Base-by-base conservation (phyloP, 73 alveolate species). In the Stentor coeruleus region DNA sequence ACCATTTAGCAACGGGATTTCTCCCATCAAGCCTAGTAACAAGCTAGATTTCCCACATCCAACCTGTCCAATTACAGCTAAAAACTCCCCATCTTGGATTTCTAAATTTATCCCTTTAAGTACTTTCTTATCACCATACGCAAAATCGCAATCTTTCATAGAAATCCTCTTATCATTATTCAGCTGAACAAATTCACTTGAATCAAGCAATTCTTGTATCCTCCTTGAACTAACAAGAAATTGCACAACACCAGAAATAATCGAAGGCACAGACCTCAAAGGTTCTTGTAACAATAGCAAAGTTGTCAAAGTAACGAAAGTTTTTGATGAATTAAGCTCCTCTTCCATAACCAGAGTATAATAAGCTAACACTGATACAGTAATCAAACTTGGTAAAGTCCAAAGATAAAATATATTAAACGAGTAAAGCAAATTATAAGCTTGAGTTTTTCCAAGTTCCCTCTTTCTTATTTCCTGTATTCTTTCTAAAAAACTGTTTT, bases 21-120 rank as follows among this genome's bases (percentile, higher is more conserved):
- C 98, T 79, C 81, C 91, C 59, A 93, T 83, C 81, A 93, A 79
- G 2, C 93, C 90, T 72, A 86, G 59, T 11, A 93, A 87, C 35
- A 93, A 80, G 31, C 95, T 76, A 41, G 98, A 82, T 81, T 93
- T 93, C 35, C 97, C 97, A 35, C 88, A 81, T 33, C 99, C 99
- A 3, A 94, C 96, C 81, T 85, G 95, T 77, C 99, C 99, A 15
- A 97, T 86, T 36, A 97, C 89, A 57, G 92, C 94, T 31, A 92
- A 87, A 74, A 91, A 89, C 84, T 95, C 98, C 37, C 97, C 97
- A 72, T 89, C 87, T 74, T 92, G 82, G 15, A 97, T 92, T 3
- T 82, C 77, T 0, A 97, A 84, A 83, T 92, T 89, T 3, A 93
- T 84, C 80, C 81, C 93, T 84, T 91, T 84, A 84, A 57, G 40